These are phyloP conservation scores for Agrocybe chaxingu DNA, from an alignment of 768 basidiomycete genomes.

Conservation along the genomic window DNA sequence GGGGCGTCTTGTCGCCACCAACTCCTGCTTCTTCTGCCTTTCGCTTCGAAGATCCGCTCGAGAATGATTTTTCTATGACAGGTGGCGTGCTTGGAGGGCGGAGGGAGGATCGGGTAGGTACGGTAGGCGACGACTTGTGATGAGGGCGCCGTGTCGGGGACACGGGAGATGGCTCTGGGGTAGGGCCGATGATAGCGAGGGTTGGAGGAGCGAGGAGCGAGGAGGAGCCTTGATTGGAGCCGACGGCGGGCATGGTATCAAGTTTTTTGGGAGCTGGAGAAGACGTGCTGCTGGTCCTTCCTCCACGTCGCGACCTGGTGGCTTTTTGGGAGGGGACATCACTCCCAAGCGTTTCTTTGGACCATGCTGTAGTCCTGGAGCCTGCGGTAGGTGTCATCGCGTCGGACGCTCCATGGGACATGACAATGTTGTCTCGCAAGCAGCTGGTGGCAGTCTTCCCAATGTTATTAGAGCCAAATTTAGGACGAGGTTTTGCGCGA, in stretches of 20 bases:
- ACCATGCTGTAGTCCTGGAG: constrained; percentile 16
- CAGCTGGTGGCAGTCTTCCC: constrained; percentile 10
- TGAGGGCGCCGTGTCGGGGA: constrained; percentile 24
- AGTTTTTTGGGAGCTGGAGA: constrained; percentile 24
- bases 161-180: constrained; percentile 37
- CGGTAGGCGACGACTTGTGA: constrained; percentile 26
- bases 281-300: constrained; percentile 19
- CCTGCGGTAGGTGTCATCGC: constrained; percentile 14
- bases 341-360: constrained; percentile 13
- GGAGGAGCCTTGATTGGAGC: constrained; percentile 22
- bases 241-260: constrained; percentile 19
- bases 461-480: constrained; percentile 3
- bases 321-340: constrained; percentile 8
- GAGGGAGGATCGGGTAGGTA: constrained; percentile 25
- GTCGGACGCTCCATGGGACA: constrained; percentile 17
- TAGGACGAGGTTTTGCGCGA: constrained; percentile 5
- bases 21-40: constrained; percentile 66
- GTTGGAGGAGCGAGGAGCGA: constrained; percentile 34
- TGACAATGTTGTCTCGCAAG: constrained; percentile 13
- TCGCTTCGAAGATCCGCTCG: constrained; percentile 52
- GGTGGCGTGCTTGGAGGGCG: constrained; percentile 26
- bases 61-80: constrained; percentile 29
- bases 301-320: constrained; percentile 15
- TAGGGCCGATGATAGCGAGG: constrained; percentile 37
- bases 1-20: constrained; percentile 57